A percentile compares a stretch with the other conserved stretches of the same genome.
Evolutionary conservation across 768 basidiomycete genomes (phyloP).

Genomic region (Phaeolepiota aurea): DNA sequence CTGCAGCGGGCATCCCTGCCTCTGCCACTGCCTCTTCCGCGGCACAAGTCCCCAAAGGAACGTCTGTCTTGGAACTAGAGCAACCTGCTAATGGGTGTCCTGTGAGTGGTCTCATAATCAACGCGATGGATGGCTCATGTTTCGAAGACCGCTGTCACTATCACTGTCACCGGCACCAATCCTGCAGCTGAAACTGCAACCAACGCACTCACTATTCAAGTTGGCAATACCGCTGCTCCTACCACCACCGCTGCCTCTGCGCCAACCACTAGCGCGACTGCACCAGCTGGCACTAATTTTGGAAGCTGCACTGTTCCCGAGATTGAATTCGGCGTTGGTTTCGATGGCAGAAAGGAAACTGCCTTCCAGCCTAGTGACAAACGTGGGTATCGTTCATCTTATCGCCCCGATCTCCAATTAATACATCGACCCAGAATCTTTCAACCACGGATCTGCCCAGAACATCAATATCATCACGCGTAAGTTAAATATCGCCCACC

Average conservation of each 20-base stretch:
- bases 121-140: not conserved
- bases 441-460: slow-evolving; percentile 47
- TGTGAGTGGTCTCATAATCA: slow-evolving; percentile 10
- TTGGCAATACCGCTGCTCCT: slow-evolving; percentile 12
- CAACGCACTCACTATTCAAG: slow-evolving; percentile 19
- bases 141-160: slow-evolving; percentile 21
- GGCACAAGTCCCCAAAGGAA: slow-evolving; percentile 9
- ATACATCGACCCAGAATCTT: slow-evolving; percentile 21
- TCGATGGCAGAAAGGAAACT: slow-evolving; percentile 51
- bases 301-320: slow-evolving; percentile 48
- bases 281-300: slow-evolving; percentile 30
- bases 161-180: slow-evolving; percentile 22
- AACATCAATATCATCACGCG: slow-evolving; percentile 46
- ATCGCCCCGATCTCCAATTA: not conserved
- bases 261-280: slow-evolving; percentile 10
- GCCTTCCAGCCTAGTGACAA: slow-evolving; percentile 47
- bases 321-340: slow-evolving; percentile 50
- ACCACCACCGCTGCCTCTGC: slow-evolving; percentile 13
- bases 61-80: not conserved
- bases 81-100: slow-evolving; percentile 7
- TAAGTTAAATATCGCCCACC: slow-evolving; percentile 8
- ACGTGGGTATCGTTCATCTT: slow-evolving; percentile 16
- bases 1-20: not conserved
- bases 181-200: slow-evolving; percentile 16
- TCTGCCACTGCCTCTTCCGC: slow-evolving; percentile 8